Evolutionary conservation across 805 yeast genomes (phyloP).

Genomic region (Grigorovia humatica): DNA sequence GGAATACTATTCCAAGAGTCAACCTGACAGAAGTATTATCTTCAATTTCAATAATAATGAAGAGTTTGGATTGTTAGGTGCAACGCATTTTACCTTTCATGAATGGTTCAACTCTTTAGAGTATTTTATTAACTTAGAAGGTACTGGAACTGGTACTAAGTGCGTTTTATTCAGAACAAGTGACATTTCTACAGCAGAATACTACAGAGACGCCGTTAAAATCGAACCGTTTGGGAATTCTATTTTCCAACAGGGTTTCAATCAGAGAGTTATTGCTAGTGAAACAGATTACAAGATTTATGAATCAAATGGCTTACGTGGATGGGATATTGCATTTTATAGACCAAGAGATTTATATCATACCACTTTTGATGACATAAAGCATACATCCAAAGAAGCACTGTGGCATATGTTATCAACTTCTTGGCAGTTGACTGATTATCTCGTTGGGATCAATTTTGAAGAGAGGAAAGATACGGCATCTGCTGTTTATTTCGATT

Average conservation of each 20-base stretch:
- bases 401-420: constrained; percentile 78
- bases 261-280: constrained; percentile 56
- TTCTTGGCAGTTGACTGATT: constrained; percentile 47
- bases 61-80: constrained; percentile 81
- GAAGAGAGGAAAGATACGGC: constrained; percentile 16
- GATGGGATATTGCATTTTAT: constrained; percentile 83
- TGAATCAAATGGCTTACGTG: constrained; percentile 56
- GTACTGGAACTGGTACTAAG: constrained; percentile 86
- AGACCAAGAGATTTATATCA: constrained; percentile 80
- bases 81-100: constrained; percentile 59
- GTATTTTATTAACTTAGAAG: constrained; percentile 75
- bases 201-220: constrained; percentile 43
- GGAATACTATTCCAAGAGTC: constrained; percentile 35
- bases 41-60: constrained; percentile 86
- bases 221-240: constrained; percentile 67
- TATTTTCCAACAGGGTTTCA: constrained; percentile 75
- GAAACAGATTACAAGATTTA: constrained; percentile 83
- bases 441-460: constrained; percentile 27
- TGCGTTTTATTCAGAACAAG: constrained; percentile 78
- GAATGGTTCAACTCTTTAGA: constrained; percentile 55
- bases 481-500: constrained; percentile 54
- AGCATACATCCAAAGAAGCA: constrained; percentile 53
- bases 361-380: constrained; percentile 61
- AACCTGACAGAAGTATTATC: constrained; percentile 62
- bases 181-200: constrained; percentile 57